These are phyloP conservation scores for Lasiodiplodia theobromae DNA, from an alignment of 2,329 filamentous ascomycete species.

Conservation along the genomic window DNA sequence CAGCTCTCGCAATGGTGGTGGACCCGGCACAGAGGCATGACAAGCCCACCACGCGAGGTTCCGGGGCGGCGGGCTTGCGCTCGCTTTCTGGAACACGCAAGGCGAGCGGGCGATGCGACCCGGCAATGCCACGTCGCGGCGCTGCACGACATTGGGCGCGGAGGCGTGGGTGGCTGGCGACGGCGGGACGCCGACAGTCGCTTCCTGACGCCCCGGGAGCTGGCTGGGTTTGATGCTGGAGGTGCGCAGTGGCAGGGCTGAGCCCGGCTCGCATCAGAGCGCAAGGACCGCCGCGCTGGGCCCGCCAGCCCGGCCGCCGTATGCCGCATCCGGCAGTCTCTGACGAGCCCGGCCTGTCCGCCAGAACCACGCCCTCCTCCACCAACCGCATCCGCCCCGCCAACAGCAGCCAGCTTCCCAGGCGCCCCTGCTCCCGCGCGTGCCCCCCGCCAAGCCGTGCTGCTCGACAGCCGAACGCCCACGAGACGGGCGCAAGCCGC, in stretches of 20 bases:
- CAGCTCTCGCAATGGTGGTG: slow-evolving; percentile 5
- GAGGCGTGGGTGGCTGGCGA: not conserved
- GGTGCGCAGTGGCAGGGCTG: not conserved
- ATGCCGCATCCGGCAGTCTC: slow-evolving; percentile 26
- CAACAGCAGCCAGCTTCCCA: not conserved
- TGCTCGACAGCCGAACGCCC: not conserved
- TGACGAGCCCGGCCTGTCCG: slow-evolving; percentile 24
- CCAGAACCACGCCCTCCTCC: slow-evolving; percentile 7
- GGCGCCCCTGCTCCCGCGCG: slow-evolving; percentile 10
- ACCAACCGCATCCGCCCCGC: not conserved
- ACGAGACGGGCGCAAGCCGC: not conserved
- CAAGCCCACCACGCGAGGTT: slow-evolving; percentile 21
- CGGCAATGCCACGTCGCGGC: slow-evolving; percentile 25
- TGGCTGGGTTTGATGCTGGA: slow-evolving; percentile 4
- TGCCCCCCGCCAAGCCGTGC: slow-evolving; percentile 8
- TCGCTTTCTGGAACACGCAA: slow-evolving; percentile 31
- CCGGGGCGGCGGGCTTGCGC: slow-evolving; percentile 18
- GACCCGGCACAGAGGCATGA: slow-evolving; percentile 12
- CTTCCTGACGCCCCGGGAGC: slow-evolving; percentile 16
- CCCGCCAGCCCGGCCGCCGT: slow-evolving; percentile 15
- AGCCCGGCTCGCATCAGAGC: slow-evolving; percentile 16
- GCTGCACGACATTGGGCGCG: slow-evolving; percentile 21
- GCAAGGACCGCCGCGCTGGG: not conserved
- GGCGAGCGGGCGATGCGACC: slow-evolving; percentile 24
- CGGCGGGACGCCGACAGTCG: slow-evolving; percentile 3